Conservation (phyloP, 176 grass and related monocot genomes). For the Carex littledalei region DNA sequence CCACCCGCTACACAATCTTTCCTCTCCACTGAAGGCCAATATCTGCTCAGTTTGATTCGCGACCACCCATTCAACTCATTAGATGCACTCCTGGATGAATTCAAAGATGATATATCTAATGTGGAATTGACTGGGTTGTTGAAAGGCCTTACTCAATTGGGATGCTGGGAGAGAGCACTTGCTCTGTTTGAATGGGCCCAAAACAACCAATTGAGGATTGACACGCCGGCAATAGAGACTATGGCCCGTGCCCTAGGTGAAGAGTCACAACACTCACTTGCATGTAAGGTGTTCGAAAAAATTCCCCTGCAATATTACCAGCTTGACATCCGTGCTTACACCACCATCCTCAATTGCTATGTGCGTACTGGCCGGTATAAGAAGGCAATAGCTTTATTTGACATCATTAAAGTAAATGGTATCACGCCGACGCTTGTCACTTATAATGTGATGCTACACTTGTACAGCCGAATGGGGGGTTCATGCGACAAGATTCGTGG, state of each 20-base stretch:
- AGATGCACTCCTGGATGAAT: slow-evolving; percentile 12
- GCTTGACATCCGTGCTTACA: slow-evolving; percentile 75
- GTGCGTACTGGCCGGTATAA: slow-evolving; percentile 48
- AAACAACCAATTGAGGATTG: slow-evolving; percentile 23
- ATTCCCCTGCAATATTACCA: slow-evolving; percentile 38
- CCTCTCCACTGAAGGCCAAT: slow-evolving; percentile 29
- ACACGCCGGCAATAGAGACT: slow-evolving; percentile 49
- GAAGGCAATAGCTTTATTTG: slow-evolving; percentile 51
- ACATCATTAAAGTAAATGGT: slow-evolving; percentile 42
- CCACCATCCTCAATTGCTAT: slow-evolving; percentile 62
- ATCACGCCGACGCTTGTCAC: slow-evolving; percentile 67
- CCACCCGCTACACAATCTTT: slow-evolving; percentile 28
- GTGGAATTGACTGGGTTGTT: slow-evolving; percentile 40
- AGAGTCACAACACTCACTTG: slow-evolving; percentile 31
- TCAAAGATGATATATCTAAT: slow-evolving; percentile 25
- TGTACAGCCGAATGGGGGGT: slow-evolving; percentile 68
- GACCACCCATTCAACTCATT: slow-evolving; percentile 18
- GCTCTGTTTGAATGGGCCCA: slow-evolving; percentile 56
- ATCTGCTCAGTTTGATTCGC: slow-evolving; percentile 26
- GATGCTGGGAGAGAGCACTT: slow-evolving; percentile 61
- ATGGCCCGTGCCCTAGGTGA: slow-evolving; percentile 47
- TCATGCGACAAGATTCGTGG: slow-evolving; percentile 60
- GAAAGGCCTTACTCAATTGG: slow-evolving; percentile 48
- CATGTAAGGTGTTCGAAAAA: slow-evolving; percentile 61
- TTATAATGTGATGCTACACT: slow-evolving; percentile 90